Conservation (phyloP, 2,329 filamentous ascomycete genomes). For the Sporothrix luriei region DNA sequence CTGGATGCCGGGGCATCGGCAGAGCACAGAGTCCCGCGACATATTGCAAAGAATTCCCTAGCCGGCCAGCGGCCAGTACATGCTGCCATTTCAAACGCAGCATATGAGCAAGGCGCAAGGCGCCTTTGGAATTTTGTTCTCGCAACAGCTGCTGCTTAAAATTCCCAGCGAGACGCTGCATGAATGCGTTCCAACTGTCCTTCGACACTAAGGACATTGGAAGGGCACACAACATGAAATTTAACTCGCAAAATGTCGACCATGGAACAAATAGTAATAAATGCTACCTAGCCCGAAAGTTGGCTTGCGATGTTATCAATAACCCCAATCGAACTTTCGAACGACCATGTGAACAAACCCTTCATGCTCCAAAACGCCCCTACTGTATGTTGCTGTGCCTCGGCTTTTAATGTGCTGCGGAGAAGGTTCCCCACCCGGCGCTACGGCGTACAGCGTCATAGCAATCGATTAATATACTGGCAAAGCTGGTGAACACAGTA, state of each 20-base stretch:
- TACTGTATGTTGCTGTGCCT: conserved; percentile 7
- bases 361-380: not conserved
- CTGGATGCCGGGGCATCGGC: not conserved
- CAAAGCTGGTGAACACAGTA: too few species aligned
- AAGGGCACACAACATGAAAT: not conserved
- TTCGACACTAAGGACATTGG: not conserved
- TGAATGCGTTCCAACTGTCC: too few species aligned
- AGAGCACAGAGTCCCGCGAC: too few species aligned
- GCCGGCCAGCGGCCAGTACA: too few species aligned
- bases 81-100: not conserved
- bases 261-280: too few species aligned
- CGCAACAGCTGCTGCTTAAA: not conserved
- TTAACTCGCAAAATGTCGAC: not conserved
- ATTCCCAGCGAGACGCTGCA: too few species aligned
- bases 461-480: not conserved
- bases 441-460: not conserved
- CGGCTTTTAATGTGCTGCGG: not conserved
- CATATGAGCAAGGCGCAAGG: not conserved
- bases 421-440: not conserved
- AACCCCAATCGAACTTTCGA: not conserved
- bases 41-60: too few species aligned
- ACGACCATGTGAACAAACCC: conserved; percentile 9
- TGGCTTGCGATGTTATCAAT: not conserved
- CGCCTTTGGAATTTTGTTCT: not conserved
- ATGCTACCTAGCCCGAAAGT: not conserved